Base-by-base conservation (phyloP, 1,284 basidiomycete genomes). In the Boletus smithii region DNA sequence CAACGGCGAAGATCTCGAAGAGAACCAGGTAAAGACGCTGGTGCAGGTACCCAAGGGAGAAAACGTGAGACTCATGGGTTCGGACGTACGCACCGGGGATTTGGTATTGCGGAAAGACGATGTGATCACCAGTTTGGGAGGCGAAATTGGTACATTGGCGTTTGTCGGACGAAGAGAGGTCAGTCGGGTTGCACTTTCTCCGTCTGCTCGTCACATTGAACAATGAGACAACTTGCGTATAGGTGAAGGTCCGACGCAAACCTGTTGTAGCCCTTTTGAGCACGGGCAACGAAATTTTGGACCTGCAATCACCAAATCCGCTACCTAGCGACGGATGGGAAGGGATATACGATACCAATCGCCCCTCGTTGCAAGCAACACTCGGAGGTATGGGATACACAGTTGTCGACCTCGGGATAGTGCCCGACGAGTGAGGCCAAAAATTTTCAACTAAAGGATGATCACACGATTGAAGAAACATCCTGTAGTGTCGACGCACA, bases 81-180 rank as follows among this genome's bases (percentile, higher is more conserved):
- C 85, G 7, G 91, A 95, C 62, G 85, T 89, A 0, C 68, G 63
- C 46, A 66, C 73, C 31, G 88, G 83, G 5, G 85, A 87, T 49
- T 63, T 85, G 14, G 89, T 88, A 13, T 63, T 92, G 48, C 73
- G 74, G 35, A 73, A 73, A 41, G 84, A 85, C 1, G 79, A 83
- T 18, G 65, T 80, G 22, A 69, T 95, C 17, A 73, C 72, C 14
- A 76, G 77, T 37, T 69, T 77, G 6, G 91, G 91, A 3, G 91
- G 91, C 1, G 91, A 95, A 61, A 76, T 94, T n/a, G 91, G 91
- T 5, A 86, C 91, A 2, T 65, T 94, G 16, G 77, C 82, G 3
- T 93, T 92, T 58, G 79, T 95, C 4, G 90, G 90, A 7, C 69
- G 80, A 40, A 79, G 73, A 57, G 73, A 82, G 73, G 89, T 89